Evolutionary conservation across 768 basidiomycete genomes (phyloP), one percentile per base, ranked within the genome.

Genomic region (Suillus subluteus): DNA sequence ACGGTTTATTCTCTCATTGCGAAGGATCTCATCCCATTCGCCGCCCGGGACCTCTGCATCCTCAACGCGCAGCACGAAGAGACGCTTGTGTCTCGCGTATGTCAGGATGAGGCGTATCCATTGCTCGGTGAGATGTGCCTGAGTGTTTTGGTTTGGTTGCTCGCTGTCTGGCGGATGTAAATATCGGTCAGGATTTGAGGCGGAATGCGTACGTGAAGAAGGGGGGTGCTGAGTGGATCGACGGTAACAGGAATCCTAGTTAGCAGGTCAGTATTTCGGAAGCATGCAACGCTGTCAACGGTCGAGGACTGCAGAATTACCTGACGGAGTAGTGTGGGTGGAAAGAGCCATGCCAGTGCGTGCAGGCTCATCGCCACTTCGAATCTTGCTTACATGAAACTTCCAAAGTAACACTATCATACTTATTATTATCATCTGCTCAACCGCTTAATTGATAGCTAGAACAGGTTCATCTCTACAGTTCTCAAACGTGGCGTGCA

Each of bases 1-100:
- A 93, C 93, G 87, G 70, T 93, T 91, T 73, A 94, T 92, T 55
- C 91, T 82, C 68, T 88, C 86, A 71, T 94, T 95, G 67, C 88
- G 82, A 52, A 95, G 74, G 58, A 94, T 80, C 73, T 94, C 91
- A 64, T 88, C 86, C 94, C 94, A 95, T n/a, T 92, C 89, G 65
- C 82, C 82, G 21, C 85, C 89, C 6, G 82, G 67, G 2, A 78
- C 80, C 73, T 93, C 91, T 0, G 88, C 87, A 71, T 95, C 94
- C 73, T 95, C 92, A 21, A 91, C 78, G 23, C 87, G 82, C 6
- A 95, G 77, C 2, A 81, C 72, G 68, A 92, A 95, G 15, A 94
- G 80, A 67, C 83, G 83, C 43, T 83, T 82, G 75, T 91, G 84
- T 40, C 91, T 85, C 43, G 91, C 92, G 70, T 94, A 95, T 0